Evolutionary conservation across 129 eudicot species (phyloP).

Genomic region (Rutidosis leptorrhynchoides): DNA sequence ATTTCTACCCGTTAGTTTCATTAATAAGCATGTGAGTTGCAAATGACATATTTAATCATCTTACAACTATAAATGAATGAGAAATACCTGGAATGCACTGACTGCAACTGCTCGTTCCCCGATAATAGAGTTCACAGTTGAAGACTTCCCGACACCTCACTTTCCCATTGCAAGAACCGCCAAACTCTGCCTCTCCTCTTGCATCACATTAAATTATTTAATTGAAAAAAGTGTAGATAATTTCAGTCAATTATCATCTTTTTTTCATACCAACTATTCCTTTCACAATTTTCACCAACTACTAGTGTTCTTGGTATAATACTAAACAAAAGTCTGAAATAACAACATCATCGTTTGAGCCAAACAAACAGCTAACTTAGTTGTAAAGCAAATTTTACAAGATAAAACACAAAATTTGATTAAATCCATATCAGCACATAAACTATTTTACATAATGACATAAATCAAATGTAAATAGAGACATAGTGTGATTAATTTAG

Average conservation of each 20-base stretch:
- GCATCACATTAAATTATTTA: constrained; percentile 1
- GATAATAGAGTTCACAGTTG: constrained; percentile 72
- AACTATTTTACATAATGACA: neutral
- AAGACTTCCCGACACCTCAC: constrained; percentile 94
- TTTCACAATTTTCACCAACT: too few species aligned
- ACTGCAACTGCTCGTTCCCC: constrained; percentile 79
- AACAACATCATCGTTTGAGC: neutral
- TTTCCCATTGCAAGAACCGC: constrained; percentile 81
- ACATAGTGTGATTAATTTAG: neutral
- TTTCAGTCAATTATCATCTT: neutral
- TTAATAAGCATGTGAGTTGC: too few species aligned
- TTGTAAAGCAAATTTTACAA: neutral
- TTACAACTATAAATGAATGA: too few species aligned
- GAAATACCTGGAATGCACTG: constrained; percentile 80
- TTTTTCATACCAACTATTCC: neutral
- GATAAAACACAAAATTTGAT: constrained; percentile 14
- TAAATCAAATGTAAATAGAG: constrained; percentile 8
- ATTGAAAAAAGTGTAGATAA: constrained; percentile 4
- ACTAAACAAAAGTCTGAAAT: constrained; percentile 35
- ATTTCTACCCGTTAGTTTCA: too few species aligned
- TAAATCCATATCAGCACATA: neutral
- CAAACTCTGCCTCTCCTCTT: constrained; percentile 62
- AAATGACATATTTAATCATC: too few species aligned
- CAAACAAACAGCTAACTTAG: constrained; percentile 11
- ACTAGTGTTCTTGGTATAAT: neutral